Conservation (phyloP, 1,284 basidiomycete genomes). For the Phellopilus nigrolimitatus region DNA sequence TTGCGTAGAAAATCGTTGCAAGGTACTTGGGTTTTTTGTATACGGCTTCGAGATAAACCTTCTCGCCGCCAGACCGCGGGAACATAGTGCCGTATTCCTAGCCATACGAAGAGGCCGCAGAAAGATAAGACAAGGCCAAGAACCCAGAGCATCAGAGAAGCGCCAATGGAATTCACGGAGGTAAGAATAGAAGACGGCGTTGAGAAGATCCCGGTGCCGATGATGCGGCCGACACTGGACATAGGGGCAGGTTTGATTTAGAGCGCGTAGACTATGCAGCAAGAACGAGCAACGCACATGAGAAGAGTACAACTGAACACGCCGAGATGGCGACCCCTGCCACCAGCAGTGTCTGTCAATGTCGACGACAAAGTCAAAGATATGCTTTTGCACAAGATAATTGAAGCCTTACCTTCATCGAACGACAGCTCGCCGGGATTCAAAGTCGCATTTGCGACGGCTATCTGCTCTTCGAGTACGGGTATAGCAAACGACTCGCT, state of each 20-base stretch:
- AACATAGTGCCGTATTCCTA: constrained; percentile 53
- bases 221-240: constrained; percentile 45
- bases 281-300: constrained; percentile 26
- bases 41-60: constrained; percentile 49
- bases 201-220: constrained; percentile 62
- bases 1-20: constrained; percentile 43
- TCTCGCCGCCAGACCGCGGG: constrained; percentile 52
- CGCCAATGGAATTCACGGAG: constrained; percentile 46
- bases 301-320: constrained; percentile 46
- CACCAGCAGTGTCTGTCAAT: constrained; percentile 41
- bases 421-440: no score
- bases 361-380: neutral
- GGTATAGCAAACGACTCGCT: no score
- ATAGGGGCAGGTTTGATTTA: neutral
- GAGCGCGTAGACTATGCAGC: neutral
- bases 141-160: constrained; percentile 53
- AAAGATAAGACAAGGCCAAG: constrained; percentile 49
- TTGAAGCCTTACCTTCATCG: no score
- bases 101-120: constrained; percentile 50
- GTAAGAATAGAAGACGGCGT: constrained; percentile 53
- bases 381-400: no score
- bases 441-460: no score
- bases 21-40: constrained; percentile 44
- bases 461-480: no score
- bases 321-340: constrained; percentile 47